phyloP scores from a whole-genome alignment of 352 stramenopile genomes.

The Phytophthora hybrid region DNA sequence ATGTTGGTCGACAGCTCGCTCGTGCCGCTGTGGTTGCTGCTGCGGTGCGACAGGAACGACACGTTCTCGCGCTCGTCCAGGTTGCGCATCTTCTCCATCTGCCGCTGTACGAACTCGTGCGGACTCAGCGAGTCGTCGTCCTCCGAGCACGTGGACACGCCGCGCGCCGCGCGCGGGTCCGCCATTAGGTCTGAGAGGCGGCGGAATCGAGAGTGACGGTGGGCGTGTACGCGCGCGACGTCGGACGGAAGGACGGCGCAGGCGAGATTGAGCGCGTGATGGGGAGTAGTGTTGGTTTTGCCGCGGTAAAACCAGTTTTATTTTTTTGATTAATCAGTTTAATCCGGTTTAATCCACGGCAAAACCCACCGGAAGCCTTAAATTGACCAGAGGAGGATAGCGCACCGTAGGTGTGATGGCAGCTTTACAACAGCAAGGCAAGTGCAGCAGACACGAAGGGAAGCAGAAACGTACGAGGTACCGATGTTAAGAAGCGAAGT shows the following conservation, averaged over 20 bases:
- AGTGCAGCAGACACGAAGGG: too few species aligned
- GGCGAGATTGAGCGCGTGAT: conserved; percentile 36
- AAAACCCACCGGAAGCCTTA: too few species aligned
- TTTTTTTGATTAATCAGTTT: too few species aligned
- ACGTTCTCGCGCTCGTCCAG: conserved; percentile 37
- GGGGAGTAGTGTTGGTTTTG: conserved; percentile 12
- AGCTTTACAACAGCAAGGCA: too few species aligned
- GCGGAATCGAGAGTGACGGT: conserved; percentile 7
- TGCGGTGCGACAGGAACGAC: conserved; percentile 39
- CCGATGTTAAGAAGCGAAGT: too few species aligned
- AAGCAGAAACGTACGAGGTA: too few species aligned
- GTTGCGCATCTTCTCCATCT: conserved; percentile 62
- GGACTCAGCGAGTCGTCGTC: conserved; percentile 60
- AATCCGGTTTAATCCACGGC: too few species aligned
- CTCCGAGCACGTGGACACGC: conserved; percentile 50
- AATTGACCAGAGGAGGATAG: too few species aligned
- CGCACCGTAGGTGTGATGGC: too few species aligned
- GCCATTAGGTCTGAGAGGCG: conserved; percentile 13
- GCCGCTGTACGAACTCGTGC: conserved; percentile 56
- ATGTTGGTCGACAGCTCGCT: conserved; percentile 36
- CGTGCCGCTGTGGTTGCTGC: conserved; percentile 37
- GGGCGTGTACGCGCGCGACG: conserved; percentile 5
- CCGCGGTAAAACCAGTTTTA: too few species aligned
- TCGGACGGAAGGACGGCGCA: conserved; percentile 24
- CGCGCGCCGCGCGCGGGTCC: conserved; percentile 25